phyloP scores from a whole-genome alignment of 2,329 filamentous ascomycete genomes.

The Aspergillus intermedius region DNA sequence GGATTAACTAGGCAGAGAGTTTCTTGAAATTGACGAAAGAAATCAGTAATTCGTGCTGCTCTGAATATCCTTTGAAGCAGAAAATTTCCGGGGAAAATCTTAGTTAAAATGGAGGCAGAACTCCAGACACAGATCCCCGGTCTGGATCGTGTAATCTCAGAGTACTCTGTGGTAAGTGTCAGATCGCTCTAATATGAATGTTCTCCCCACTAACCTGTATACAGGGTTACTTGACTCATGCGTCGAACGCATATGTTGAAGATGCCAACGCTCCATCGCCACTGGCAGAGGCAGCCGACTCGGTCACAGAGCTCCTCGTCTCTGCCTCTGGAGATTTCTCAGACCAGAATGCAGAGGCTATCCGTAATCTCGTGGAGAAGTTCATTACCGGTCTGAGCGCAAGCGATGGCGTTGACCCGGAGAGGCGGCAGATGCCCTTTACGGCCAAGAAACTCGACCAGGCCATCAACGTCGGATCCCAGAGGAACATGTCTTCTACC shows the following conservation, averaged over 20 bases:
- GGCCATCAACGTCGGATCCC: conserved; percentile 86
- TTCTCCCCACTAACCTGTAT: conserved; percentile 2
- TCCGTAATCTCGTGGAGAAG: conserved; percentile 78
- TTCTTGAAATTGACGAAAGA: background rate
- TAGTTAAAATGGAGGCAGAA: conserved; percentile 70
- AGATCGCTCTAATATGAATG: background rate
- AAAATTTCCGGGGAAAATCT: background rate
- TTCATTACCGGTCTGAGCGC: conserved; percentile 78
- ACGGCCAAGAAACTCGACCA: conserved; percentile 82
- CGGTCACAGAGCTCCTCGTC: conserved; percentile 80
- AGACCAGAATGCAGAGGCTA: conserved; percentile 63
- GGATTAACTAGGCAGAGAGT: background rate
- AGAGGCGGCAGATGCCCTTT: conserved; percentile 64
- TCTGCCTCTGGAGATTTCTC: conserved; percentile 86
- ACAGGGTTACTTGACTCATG: conserved; percentile 83
- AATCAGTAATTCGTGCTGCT: background rate
- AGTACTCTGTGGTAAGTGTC: conserved; percentile 66
- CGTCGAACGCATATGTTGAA: conserved; percentile 72
- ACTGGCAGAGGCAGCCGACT: conserved; percentile 72
- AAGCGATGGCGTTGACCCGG: conserved; percentile 61
- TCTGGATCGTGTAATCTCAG: conserved; percentile 80
- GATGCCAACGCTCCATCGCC: conserved; percentile 67
- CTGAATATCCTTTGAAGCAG: background rate
- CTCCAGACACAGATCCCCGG: conserved; percentile 77
- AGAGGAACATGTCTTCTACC: conserved; percentile 94